Conservation (phyloP, 345 rosid genomes). For the Arabidopsis suecica region DNA sequence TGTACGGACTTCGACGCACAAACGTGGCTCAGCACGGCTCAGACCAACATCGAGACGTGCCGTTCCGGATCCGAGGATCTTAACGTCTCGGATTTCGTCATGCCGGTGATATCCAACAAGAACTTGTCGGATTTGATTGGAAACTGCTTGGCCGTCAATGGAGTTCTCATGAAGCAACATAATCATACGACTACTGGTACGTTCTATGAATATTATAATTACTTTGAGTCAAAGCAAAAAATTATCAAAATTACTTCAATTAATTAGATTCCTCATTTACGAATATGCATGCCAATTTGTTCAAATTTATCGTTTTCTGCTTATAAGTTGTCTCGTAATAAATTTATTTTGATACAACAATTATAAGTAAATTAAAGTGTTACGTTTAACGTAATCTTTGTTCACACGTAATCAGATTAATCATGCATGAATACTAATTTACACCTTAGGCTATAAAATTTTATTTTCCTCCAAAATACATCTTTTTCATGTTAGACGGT, state of each 20-base stretch:
- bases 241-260: constrained; percentile 4
- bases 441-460: not conserved
- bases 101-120: constrained; percentile 63
- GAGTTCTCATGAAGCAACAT: constrained; percentile 47
- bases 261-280: constrained; percentile 7
- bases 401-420: constrained; percentile 16
- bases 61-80: constrained; percentile 66
- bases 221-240: constrained; percentile 1
- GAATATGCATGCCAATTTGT: not conserved
- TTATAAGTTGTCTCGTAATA: not conserved
- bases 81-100: constrained; percentile 53
- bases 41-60: constrained; percentile 79
- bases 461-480: not conserved
- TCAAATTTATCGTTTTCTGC: not conserved
- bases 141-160: constrained; percentile 67
- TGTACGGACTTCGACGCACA: constrained; percentile 69
- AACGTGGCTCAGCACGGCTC: constrained; percentile 89
- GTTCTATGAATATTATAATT: constrained; percentile 4
- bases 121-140: constrained; percentile 69
- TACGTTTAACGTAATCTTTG: constrained; percentile 8
- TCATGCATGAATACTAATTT: constrained; percentile 24
- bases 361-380: not conserved
- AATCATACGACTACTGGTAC: constrained; percentile 47
- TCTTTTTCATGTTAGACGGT: not conserved
- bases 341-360: not conserved